Evolutionary conservation across 2,329 filamentous ascomycete genomes (phyloP).

Genomic region (Venturia carpophila): DNA sequence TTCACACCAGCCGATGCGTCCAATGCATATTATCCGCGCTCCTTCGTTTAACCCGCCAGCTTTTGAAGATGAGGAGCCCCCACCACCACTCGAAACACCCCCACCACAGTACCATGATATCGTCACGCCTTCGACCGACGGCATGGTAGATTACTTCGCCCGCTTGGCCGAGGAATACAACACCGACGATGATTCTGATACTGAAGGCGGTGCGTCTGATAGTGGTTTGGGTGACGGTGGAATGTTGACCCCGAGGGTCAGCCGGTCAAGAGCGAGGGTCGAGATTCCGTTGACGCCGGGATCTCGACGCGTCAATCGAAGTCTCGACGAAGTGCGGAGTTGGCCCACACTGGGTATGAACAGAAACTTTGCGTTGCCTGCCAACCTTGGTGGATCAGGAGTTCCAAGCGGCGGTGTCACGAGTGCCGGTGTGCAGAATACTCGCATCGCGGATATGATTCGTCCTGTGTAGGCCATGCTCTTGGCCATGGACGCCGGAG

Average conservation of each 20-base stretch:
- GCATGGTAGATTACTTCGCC: conserved; percentile 78
- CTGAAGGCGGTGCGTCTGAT: conserved; percentile 39
- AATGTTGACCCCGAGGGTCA: conserved; percentile 22
- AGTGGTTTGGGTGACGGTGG: conserved; percentile 26
- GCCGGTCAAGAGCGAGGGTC: conserved; percentile 11
- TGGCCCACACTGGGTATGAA: conserved; percentile 14
- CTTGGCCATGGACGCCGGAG: too few relatives aligned
- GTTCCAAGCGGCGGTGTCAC: background rate
- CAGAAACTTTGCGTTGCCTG: background rate
- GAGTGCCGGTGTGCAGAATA: background rate
- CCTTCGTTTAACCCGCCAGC: conserved; percentile 85
- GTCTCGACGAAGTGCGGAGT: conserved; percentile 16
- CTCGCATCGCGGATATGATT: background rate
- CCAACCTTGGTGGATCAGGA: background rate
- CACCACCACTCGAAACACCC: conserved; percentile 67
- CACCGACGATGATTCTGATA: conserved; percentile 53
- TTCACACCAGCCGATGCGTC: conserved; percentile 41
- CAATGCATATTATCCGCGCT: conserved; percentile 74
- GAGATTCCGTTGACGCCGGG: conserved; percentile 18
- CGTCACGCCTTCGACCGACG: conserved; percentile 57
- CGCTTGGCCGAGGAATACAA: conserved; percentile 59
- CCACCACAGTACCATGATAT: conserved; percentile 79
- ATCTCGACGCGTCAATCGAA: conserved; percentile 9
- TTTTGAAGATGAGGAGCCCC: conserved; percentile 73
- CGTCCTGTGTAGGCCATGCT: background rate